A percentile compares a stretch with the other conserved stretches of the same genome.
phyloP scores from a whole-genome alignment of 176 grass and related monocot genomes.

The Triticum dicoccoides region DNA sequence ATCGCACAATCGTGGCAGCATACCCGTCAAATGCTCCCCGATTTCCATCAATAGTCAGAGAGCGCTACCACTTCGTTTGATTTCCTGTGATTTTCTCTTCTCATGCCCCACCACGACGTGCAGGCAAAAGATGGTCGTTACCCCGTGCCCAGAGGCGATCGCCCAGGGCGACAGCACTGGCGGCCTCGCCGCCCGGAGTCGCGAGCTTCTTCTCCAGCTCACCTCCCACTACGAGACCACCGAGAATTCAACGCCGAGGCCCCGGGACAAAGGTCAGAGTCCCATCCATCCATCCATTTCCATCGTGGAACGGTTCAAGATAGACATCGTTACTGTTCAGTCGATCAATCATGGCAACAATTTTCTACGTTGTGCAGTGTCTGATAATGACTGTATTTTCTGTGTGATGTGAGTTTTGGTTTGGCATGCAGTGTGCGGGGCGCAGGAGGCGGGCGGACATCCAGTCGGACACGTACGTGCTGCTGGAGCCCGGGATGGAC shows the following conservation, averaged over 20 bases:
- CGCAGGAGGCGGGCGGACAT: conserved; percentile 60
- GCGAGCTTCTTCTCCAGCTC: conserved; percentile 1
- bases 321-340: neutral
- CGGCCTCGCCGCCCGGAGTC: neutral
- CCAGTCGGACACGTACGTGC: conserved; percentile 68
- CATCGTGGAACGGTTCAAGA: neutral
- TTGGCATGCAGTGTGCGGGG: conserved; percentile 1
- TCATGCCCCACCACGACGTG: no score
- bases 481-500: conserved; percentile 62
- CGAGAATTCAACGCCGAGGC: neutral
- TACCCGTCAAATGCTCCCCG: neutral
- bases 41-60: conserved; percentile 24
- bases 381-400: neutral
- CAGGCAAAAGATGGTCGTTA: neutral
- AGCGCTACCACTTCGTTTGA: neutral
- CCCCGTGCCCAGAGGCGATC: neutral
- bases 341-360: neutral
- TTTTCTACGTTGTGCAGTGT: neutral
- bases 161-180: neutral
- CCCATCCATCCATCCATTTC: neutral
- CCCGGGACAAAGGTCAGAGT: conserved; percentile 20
- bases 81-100: neutral
- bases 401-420: neutral
- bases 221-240: neutral
- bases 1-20: neutral